These are phyloP conservation scores for Kazachstania viticola DNA, from an alignment of 805 yeast species.

Conservation along the genomic window DNA sequence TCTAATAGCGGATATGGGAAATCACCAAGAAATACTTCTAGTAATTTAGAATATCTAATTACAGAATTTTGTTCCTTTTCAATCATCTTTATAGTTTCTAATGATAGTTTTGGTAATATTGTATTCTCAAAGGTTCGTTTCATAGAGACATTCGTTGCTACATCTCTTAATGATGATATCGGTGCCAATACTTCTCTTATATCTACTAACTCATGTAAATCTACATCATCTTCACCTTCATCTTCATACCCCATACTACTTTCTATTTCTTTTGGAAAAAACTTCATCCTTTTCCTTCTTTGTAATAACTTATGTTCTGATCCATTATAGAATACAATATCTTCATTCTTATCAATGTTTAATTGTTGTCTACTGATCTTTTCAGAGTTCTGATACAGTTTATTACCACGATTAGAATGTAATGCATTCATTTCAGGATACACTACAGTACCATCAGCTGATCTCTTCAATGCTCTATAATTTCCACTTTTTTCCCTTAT, in stretches of 20 bases:
- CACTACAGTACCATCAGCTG: conserved; percentile 15
- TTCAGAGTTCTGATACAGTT: conserved; percentile 40
- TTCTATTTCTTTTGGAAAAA: conserved; percentile 4
- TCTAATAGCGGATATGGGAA: conserved; percentile 61
- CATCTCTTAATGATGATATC: conserved; percentile 67
- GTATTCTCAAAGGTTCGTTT: conserved; percentile 50
- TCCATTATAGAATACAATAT: conserved; percentile 26
- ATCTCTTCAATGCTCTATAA: conserved; percentile 21
- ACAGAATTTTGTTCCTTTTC: conserved; percentile 73
- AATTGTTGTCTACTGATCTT: conserved; percentile 36
- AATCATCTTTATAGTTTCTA: conserved; percentile 63
- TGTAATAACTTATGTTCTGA: conserved; percentile 26
- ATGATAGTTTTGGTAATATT: conserved; percentile 50
- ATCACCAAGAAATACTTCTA: conserved; percentile 79
- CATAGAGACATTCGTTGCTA: conserved; percentile 59
- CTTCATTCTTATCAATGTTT: conserved; percentile 23
- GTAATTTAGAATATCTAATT: conserved; percentile 55
- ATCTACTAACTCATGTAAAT: conserved; percentile 39
- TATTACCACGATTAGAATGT: conserved; percentile 45
- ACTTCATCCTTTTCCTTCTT: conserved; percentile 23
- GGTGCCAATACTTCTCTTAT: conserved; percentile 60
- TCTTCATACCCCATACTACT: conserved; percentile 20
- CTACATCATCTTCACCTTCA: conserved; percentile 28
- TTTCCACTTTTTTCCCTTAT: conserved; percentile 26
- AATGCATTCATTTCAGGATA: conserved; percentile 25